phyloP scores from a whole-genome alignment of 352 stramenopile species.

The Phytophthora lateralis region DNA sequence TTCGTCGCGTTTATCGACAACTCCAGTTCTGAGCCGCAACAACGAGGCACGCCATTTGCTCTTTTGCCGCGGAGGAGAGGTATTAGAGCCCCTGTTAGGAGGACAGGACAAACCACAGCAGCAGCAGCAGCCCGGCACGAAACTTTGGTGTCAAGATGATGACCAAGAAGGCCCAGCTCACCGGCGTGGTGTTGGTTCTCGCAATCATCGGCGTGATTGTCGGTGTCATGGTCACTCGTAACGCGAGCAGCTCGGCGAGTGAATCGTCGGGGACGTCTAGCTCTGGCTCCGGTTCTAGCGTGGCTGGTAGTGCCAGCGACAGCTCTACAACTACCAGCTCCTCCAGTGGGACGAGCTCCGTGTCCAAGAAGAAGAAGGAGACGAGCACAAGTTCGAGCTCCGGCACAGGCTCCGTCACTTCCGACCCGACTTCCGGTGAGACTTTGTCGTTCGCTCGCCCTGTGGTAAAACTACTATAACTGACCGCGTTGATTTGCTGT shows the following conservation, averaged over 20 bases:
- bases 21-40: not conserved
- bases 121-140: too few species aligned
- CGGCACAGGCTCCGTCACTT: slow-evolving; percentile 39
- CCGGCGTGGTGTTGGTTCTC: slow-evolving; percentile 47
- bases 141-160: slow-evolving; percentile 28
- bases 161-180: slow-evolving; percentile 45
- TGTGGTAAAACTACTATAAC: not conserved
- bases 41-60: slow-evolving; percentile 22
- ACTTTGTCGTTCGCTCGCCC: not conserved
- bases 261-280: slow-evolving; percentile 28
- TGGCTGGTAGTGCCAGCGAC: not conserved
- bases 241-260: slow-evolving; percentile 31
- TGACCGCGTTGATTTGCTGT: not conserved
- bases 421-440: slow-evolving; percentile 54
- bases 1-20: slow-evolving; percentile 20
- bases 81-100: slow-evolving; percentile 18
- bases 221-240: slow-evolving; percentile 42
- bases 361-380: slow-evolving; percentile 36
- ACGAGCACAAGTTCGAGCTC: slow-evolving; percentile 32
- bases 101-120: slow-evolving; percentile 26
- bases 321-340: slow-evolving; percentile 26
- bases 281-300: slow-evolving; percentile 22
- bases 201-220: slow-evolving; percentile 54
- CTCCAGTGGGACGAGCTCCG: slow-evolving; percentile 25
- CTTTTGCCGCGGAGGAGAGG: slow-evolving; percentile 36